Conservation (phyloP, 768 basidiomycete species). For the Leccinum ochraceum region DNA sequence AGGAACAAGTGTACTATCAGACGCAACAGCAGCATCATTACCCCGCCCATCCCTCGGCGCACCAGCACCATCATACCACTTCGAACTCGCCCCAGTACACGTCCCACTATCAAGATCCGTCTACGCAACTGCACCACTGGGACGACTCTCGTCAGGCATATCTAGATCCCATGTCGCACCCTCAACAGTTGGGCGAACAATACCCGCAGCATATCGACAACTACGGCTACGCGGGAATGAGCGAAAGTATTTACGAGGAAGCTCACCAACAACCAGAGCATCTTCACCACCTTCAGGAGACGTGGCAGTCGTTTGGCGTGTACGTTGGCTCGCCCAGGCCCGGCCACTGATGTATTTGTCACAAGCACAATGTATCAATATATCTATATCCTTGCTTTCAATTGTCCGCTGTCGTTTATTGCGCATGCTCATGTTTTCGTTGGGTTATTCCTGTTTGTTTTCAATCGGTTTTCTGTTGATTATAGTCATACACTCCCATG, state of each 20-base stretch:
- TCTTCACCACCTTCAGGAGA: constrained; percentile 44
- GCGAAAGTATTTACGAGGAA: constrained; percentile 2
- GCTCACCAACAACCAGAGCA: constrained; percentile 17
- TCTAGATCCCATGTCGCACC: constrained; percentile 2
- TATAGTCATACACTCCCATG: neutral
- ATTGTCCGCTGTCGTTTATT: neutral
- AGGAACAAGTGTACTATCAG: constrained; percentile 25
- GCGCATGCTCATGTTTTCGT: neutral
- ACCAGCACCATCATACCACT: neutral
- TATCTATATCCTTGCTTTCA: neutral
- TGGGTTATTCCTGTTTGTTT: neutral
- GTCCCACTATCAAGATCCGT: constrained; percentile 12
- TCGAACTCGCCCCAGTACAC: constrained; percentile 7
- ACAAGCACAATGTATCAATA: neutral
- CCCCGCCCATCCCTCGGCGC: constrained; percentile 7
- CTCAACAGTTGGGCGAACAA: neutral
- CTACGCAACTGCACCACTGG: constrained; percentile 15
- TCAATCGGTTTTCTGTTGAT: neutral
- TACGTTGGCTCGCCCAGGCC: constrained; percentile 40
- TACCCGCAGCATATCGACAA: constrained; percentile 9
- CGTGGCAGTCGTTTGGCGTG: constrained; percentile 69
- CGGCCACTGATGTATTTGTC: neutral
- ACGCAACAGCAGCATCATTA: constrained; percentile 22
- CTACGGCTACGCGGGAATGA: neutral
- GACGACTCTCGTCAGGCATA: constrained; percentile 6